A percentile compares a stretch with the other conserved stretches of the same genome.
These are phyloP conservation scores for Rachicladosporium sp. DNA, from an alignment of 2,329 filamentous ascomycete species.

Conservation along the genomic window DNA sequence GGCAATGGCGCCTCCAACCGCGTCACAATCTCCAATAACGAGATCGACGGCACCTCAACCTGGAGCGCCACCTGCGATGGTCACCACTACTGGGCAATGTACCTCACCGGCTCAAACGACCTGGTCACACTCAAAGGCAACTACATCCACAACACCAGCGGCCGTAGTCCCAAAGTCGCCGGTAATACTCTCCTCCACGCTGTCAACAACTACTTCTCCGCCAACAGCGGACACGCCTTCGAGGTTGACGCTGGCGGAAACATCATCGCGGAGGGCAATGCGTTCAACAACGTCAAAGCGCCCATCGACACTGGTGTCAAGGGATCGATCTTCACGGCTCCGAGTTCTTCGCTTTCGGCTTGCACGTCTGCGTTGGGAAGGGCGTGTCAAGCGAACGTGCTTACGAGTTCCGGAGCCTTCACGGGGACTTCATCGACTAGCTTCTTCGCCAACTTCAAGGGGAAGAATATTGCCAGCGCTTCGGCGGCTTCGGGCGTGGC, in stretches of 20 bases:
- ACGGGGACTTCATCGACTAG: slow-evolving; percentile 25
- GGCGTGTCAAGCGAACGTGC: slow-evolving; percentile 37
- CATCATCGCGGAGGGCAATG: slow-evolving; percentile 45
- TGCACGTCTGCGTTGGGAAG: slow-evolving; percentile 30
- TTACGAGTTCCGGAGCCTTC: slow-evolving; percentile 12
- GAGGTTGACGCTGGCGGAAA: slow-evolving; percentile 30
- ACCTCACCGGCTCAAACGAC: slow-evolving; percentile 45
- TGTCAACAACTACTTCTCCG: slow-evolving; percentile 51
- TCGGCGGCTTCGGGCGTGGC: slow-evolving; percentile 16
- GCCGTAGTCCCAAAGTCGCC: slow-evolving; percentile 45
- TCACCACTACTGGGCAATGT: slow-evolving; percentile 50
- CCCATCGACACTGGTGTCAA: slow-evolving; percentile 30
- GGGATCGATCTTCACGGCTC: slow-evolving; percentile 25
- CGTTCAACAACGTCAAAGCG: slow-evolving; percentile 43
- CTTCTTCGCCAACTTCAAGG: slow-evolving; percentile 40
- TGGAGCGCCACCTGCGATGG: slow-evolving; percentile 48
- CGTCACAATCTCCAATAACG: slow-evolving; percentile 48
- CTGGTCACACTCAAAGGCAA: slow-evolving; percentile 47
- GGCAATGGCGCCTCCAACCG: slow-evolving; percentile 42
- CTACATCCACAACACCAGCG: slow-evolving; percentile 48
- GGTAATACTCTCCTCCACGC: slow-evolving; percentile 47
- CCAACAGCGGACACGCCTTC: slow-evolving; percentile 46
- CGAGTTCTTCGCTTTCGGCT: slow-evolving; percentile 7
- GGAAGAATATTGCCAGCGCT: slow-evolving; percentile 41
- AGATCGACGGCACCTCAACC: slow-evolving; percentile 42